Evolutionary conservation across 2,329 filamentous ascomycete species (phyloP).

Genomic region (Venturia oleaginea): DNA sequence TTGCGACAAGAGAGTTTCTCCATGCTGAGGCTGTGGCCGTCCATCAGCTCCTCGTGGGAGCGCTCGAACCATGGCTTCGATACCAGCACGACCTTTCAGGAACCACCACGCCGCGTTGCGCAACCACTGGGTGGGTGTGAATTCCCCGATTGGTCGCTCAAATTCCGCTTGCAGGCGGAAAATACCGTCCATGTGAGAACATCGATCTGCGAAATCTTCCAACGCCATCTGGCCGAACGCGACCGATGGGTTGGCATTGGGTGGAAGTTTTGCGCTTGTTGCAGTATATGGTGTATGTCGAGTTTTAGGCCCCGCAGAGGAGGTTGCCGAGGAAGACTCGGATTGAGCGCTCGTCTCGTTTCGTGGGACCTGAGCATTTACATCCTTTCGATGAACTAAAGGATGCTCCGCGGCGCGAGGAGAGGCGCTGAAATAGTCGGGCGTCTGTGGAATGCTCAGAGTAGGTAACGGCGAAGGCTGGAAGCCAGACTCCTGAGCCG

Average conservation of each 20-base stretch:
- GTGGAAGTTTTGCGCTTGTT: not conserved
- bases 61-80: conserved; percentile 64
- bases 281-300: conserved; percentile 1
- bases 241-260: not conserved
- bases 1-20: conserved; percentile 50
- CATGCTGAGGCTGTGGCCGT: conserved; percentile 33
- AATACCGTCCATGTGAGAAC: conserved; percentile 63
- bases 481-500: not conserved
- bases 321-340: not conserved
- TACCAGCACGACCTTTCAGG: conserved; percentile 63
- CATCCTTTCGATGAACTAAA: not conserved
- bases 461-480: not conserved
- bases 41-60: conserved; percentile 46
- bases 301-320: not conserved
- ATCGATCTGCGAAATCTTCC: conserved; percentile 59
- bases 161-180: conserved; percentile 72
- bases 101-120: conserved; percentile 85
- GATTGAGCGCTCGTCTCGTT: not conserved
- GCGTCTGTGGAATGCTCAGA: not conserved
- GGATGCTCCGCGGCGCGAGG: not conserved
- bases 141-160: conserved; percentile 55
- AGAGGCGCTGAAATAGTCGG: conserved; percentile 2
- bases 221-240: conserved; percentile 39
- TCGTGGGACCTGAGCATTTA: not conserved
- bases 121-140: conserved; percentile 57